These are phyloP conservation scores for Monosporascus sp. DNA, from an alignment of 2,329 filamentous ascomycete genomes.

Conservation along the genomic window DNA sequence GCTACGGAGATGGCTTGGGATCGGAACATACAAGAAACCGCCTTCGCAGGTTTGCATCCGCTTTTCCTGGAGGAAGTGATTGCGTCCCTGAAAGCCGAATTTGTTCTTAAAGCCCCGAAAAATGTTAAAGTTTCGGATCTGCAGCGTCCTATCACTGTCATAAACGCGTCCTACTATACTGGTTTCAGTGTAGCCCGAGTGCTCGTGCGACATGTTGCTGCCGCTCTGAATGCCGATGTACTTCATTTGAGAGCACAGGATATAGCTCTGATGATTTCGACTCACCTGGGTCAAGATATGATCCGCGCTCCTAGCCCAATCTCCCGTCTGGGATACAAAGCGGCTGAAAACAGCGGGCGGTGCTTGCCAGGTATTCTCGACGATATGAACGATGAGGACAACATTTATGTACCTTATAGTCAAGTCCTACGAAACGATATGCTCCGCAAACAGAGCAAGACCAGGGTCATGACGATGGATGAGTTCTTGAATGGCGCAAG, in stretches of 20 bases:
- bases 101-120: conserved; percentile 18
- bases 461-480: conserved; percentile 32
- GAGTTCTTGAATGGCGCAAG: conserved; percentile 39
- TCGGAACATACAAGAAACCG: conserved; percentile 4
- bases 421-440: conserved; percentile 13
- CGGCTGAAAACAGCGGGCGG: conserved; percentile 50
- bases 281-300: conserved; percentile 62
- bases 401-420: conserved; percentile 5
- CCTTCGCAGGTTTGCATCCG: conserved; percentile 11
- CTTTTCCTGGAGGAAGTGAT: conserved; percentile 17
- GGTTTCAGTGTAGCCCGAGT: conserved; percentile 16
- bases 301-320: conserved; percentile 39
- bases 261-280: conserved; percentile 62
- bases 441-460: conserved; percentile 16
- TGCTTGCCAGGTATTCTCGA: conserved; percentile 2
- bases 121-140: conserved; percentile 16
- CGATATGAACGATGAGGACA: conserved; percentile 11
- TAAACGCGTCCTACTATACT: conserved; percentile 19
- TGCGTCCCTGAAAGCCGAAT: conserved; percentile 17
- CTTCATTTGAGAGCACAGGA: conserved; percentile 64
- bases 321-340: conserved; percentile 51
- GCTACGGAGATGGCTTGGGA: background rate
- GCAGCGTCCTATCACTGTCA: conserved; percentile 22
- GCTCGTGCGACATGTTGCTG: conserved; percentile 52
- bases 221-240: conserved; percentile 58